Conservation (phyloP, 2,329 filamentous ascomycete species). For the Aspergillus floridensis region DNA sequence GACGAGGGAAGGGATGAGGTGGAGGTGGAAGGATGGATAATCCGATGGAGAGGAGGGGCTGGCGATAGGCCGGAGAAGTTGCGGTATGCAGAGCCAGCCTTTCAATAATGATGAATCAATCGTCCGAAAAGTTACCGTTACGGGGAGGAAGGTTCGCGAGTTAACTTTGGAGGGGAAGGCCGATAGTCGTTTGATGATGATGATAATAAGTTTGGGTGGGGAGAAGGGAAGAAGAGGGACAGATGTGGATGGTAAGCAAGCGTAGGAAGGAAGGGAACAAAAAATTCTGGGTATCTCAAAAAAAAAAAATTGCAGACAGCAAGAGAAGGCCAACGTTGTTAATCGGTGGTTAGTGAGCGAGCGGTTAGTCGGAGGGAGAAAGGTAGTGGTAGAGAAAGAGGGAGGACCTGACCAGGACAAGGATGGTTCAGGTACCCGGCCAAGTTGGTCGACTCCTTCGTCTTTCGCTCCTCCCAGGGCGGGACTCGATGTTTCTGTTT, state of each 20-base stretch:
- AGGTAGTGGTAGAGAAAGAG: background rate
- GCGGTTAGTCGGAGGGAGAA: background rate
- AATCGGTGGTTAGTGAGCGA: background rate
- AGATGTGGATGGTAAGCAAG: background rate
- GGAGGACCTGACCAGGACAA: background rate
- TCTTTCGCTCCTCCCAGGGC: slow-evolving; percentile 6
- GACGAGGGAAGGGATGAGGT: slow-evolving; percentile 21
- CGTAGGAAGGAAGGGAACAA: slow-evolving; percentile 10
- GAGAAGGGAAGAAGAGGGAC: background rate
- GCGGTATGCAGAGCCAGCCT: slow-evolving; percentile 25
- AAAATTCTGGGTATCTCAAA: slow-evolving; percentile 12
- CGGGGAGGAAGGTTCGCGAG: slow-evolving; percentile 10
- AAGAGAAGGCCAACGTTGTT: background rate
- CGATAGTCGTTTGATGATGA: background rate
- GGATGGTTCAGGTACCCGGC: slow-evolving; percentile 7
- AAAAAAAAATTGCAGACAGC: background rate
- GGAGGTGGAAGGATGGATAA: slow-evolving; percentile 10
- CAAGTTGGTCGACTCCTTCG: slow-evolving; percentile 9
- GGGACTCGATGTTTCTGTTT: slow-evolving; percentile 21
- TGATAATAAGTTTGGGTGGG: slow-evolving; percentile 4
- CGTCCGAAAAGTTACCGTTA: slow-evolving; percentile 23
- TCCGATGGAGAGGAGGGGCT: slow-evolving; percentile 13
- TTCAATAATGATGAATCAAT: slow-evolving; percentile 19
- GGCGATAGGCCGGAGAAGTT: slow-evolving; percentile 21
- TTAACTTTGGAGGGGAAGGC: slow-evolving; percentile 5